These are phyloP conservation scores for Suillus fuscotomentosus DNA, from an alignment of 768 basidiomycete genomes.

Conservation along the genomic window DNA sequence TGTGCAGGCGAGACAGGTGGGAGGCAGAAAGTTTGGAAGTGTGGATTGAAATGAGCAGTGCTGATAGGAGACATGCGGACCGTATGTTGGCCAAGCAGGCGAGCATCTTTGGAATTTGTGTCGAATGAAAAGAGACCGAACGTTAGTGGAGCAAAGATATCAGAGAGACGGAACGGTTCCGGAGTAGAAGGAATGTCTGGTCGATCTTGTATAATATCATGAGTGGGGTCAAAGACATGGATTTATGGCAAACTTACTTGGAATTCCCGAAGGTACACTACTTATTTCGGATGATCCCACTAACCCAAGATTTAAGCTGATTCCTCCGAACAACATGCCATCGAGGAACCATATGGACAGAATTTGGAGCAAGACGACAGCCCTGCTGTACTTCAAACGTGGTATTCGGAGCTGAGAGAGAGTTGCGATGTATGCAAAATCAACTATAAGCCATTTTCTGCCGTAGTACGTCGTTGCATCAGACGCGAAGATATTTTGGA, in stretches of 20 bases:
- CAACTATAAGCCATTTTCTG: constrained; percentile 72
- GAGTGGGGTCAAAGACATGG: constrained; percentile 8
- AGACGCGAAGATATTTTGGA: constrained; percentile 51
- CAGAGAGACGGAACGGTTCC: constrained; percentile 46
- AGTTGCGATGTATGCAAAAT: constrained; percentile 55
- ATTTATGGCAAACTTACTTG: constrained; percentile 24
- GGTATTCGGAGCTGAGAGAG: constrained; percentile 73
- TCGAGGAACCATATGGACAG: constrained; percentile 60
- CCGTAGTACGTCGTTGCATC: constrained; percentile 42
- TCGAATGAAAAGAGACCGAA: constrained; percentile 49
- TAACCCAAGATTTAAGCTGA: constrained; percentile 53
- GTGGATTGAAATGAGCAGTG: constrained; percentile 86
- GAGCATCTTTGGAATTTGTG: constrained; percentile 43
- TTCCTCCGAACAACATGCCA: constrained; percentile 69
- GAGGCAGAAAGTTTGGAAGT: constrained; percentile 72
- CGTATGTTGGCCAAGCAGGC: constrained; percentile 84
- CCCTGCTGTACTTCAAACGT: constrained; percentile 63
- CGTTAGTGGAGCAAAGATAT: constrained; percentile 47
- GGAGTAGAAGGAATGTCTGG: constrained; percentile 42
- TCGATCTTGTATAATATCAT: constrained; percentile 22
- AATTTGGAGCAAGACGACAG: constrained; percentile 64
- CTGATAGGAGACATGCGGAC: constrained; percentile 92
- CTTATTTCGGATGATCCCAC: constrained; percentile 10
- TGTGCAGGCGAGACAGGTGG: constrained; percentile 46
- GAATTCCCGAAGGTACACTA: constrained; percentile 17